Base-by-base conservation (phyloP, 192 early-diverging fungal genomes). In the Coemansia sp. region DNA sequence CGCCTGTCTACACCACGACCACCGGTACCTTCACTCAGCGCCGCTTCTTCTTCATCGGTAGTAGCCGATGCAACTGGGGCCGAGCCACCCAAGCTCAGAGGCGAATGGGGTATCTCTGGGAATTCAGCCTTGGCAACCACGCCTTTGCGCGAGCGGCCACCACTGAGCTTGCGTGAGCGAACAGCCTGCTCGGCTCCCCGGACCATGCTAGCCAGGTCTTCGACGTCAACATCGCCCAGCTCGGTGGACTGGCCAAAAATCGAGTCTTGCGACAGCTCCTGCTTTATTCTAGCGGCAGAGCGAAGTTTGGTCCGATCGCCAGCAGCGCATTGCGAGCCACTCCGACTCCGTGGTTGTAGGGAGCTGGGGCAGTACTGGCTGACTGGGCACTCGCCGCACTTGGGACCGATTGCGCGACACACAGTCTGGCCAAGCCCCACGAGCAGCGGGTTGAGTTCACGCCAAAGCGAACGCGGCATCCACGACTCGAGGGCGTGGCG, bases 391-490 rank as follows among this genome's bases (percentile, higher is more conserved):
- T 79, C 77, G 14, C 69, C 73, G 78, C 96, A 98, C 19, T 73
- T 81, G 3, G 96, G 96, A 7, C 82, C 84, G 3, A 90, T 75
- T 2, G 90, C 92, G 11, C 85, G 70, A 67, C 96, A 98, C 34
- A 88, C 66, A 3, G 84, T 88, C 75, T 98, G 96, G 16, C 96
- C 96, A 75, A 93, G 94, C 2, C 96, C 96, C 36, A 98, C 96
- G 10, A 98, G 70, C 19, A 96, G 70, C 21, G 88, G 87, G 78
- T 98, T 98, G 70, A 98, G 91, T 64, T 89, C 88, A 48, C 84
- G 84, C 96, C 96, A 98, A 50, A 90, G 84, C 50, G 88, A 87
- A 46, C 87, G 75, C 7, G 94, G 94, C 54, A 98, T 76, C 95
- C 94, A 95, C 16, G 84, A 83, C 75, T 97, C 86, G 84, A 77